A percentile compares a stretch with the other conserved stretches of the same genome.
phyloP scores from a whole-genome alignment of 2,329 filamentous ascomycete genomes.

The Verticillium isaacii region DNA sequence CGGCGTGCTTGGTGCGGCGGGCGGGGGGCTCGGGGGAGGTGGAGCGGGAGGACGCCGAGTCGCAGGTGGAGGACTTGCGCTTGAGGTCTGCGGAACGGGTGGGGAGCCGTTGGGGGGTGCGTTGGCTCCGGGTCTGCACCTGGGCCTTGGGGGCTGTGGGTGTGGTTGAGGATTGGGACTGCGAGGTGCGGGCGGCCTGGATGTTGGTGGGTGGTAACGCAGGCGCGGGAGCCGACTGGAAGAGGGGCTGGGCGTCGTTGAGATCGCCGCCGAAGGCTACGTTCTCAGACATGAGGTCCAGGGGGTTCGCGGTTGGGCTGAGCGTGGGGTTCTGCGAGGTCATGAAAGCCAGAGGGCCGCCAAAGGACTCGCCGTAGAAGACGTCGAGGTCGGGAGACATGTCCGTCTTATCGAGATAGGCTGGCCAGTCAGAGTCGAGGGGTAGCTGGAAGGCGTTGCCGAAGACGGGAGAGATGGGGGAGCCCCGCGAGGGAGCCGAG shows the following conservation, averaged over 20 bases:
- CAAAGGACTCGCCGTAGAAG: slow-evolving; percentile 25
- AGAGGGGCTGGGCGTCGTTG: slow-evolving; percentile 19
- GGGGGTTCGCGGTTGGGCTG: slow-evolving; percentile 29
- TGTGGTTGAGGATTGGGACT: slow-evolving; percentile 3
- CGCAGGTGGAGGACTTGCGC: slow-evolving; percentile 25
- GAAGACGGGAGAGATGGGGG: slow-evolving; percentile 23
- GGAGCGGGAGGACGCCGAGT: slow-evolving; percentile 21
- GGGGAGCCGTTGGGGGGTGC: slow-evolving; percentile 14
- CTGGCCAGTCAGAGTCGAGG: slow-evolving; percentile 18
- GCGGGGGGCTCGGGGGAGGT: slow-evolving; percentile 35
- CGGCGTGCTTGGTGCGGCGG: slow-evolving; percentile 20
- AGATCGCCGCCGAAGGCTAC: slow-evolving; percentile 18
- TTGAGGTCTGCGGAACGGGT: slow-evolving; percentile 15
- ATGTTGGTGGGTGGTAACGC: neutral
- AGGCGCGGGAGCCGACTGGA: slow-evolving; percentile 14
- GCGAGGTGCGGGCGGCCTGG: neutral
- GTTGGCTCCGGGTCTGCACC: slow-evolving; percentile 11
- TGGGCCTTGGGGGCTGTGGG: neutral
- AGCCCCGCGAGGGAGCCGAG: slow-evolving; percentile 27
- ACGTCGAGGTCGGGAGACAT: slow-evolving; percentile 21
- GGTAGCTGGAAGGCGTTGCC: slow-evolving; percentile 23
- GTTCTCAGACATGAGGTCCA: slow-evolving; percentile 20
- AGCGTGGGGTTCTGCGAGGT: slow-evolving; percentile 17
- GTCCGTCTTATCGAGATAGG: slow-evolving; percentile 22
- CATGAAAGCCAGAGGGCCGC: slow-evolving; percentile 20